A percentile compares a stretch with the other conserved stretches of the same genome.
Evolutionary conservation across 2,329 filamentous ascomycete genomes (phyloP).

Genomic region (Seiridium unicorne): DNA sequence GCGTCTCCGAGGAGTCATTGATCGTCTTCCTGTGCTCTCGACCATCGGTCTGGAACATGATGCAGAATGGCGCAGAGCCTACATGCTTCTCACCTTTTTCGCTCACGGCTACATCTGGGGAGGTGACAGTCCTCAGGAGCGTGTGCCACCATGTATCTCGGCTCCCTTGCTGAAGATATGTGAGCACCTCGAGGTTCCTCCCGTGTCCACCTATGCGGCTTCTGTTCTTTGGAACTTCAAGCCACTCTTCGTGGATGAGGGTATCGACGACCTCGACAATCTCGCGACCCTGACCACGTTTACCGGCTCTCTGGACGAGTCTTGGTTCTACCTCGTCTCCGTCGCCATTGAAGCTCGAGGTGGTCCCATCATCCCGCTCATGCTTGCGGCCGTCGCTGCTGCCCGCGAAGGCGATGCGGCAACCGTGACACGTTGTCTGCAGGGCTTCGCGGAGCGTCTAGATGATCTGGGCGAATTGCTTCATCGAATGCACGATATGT

Average conservation of each 20-base stretch:
- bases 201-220: slow-evolving; percentile 91
- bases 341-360: slow-evolving; percentile 94
- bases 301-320: slow-evolving; percentile 92
- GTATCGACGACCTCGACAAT: slow-evolving; percentile 81
- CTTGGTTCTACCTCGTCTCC: slow-evolving; percentile 97
- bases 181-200: slow-evolving; percentile 76
- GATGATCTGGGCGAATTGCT: slow-evolving; percentile 80
- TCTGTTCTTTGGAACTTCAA: slow-evolving; percentile 97
- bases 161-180: slow-evolving; percentile 79
- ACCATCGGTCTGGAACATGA: slow-evolving; percentile 79
- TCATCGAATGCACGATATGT: slow-evolving; percentile 90
- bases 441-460: slow-evolving; percentile 79
- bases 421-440: slow-evolving; percentile 76
- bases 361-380: slow-evolving; percentile 80
- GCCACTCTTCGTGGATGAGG: slow-evolving; percentile 80
- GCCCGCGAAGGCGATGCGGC: slow-evolving; percentile 67
- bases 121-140: slow-evolving; percentile 77
- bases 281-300: slow-evolving; percentile 86
- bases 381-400: slow-evolving; percentile 83
- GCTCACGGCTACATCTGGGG: slow-evolving; percentile 92
- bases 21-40: slow-evolving; percentile 79
- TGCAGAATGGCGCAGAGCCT: slow-evolving; percentile 83
- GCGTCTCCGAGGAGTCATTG: slow-evolving; percentile 75
- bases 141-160: slow-evolving; percentile 77
- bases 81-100: slow-evolving; percentile 66